Base-by-base conservation (phyloP, 306 rosid species). In the Begonia loranthoides region DNA sequence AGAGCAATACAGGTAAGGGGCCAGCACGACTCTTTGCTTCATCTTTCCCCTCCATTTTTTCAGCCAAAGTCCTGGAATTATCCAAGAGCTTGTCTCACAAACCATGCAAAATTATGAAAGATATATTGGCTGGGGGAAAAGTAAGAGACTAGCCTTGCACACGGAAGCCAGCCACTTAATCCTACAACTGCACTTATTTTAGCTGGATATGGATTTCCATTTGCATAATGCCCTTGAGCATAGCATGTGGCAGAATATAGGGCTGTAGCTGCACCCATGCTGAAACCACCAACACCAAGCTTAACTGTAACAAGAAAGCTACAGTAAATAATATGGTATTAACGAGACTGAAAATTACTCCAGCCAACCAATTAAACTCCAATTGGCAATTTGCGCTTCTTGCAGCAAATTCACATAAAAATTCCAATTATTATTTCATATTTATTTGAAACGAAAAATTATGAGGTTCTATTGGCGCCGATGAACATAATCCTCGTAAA, bases 111-210 rank as follows among this genome's bases (percentile, higher is more conserved):
- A 9, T 49, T 28, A 28, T 28, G 36, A 28, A 28, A 28, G 36
- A 4, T 4, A 7, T 28, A 19, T 4, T 19, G 22, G 1, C 22
- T 19, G 22, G 3, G 36, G 36, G 9, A 45, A 45, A 28, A 28
- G 36, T 28, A 12, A 15, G 16, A 45, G 49, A 13, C 52, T 9
- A 49, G 10, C 52, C 52, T 14, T 49, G 52, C 15, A 49, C 16
- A 49, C 5, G 52, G 52, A 49, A 49, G 52, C 52, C 52, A 49
- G 52, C 52, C 52, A 14, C 52, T 49, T 4, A 49, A 19, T 49
- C 52, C 52, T 5, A 49, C 17, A 14, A 49, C 21, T 49, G 52
- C 52, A 17, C 52, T 49, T 49, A 49, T 15, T 15, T 49, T 49
- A 49, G 17, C 21, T 0, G 21, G 52, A 17, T 49, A 49, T 0